These are phyloP conservation scores for Singerocomus inundabilis DNA, from an alignment of 1,284 basidiomycete species.

Conservation along the genomic window DNA sequence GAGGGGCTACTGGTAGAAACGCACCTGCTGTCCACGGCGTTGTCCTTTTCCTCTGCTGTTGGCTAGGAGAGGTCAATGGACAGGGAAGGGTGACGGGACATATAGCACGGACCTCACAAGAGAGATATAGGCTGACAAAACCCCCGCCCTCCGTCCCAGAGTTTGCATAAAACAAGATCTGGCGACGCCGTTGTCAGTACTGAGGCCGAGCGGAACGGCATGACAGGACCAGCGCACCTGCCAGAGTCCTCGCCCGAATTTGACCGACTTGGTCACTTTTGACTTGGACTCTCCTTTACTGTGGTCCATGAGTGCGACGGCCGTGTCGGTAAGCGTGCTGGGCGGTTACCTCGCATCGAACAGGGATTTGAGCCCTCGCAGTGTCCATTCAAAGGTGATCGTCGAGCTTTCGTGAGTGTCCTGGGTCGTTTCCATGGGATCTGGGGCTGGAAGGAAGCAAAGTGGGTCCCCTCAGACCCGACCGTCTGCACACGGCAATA, in stretches of 20 bases:
- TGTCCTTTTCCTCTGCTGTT: constrained; percentile 72
- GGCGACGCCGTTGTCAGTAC: constrained; percentile 1
- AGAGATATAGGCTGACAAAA: constrained; percentile 74
- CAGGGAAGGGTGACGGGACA: constrained; percentile 2
- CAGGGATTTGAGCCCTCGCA: constrained; percentile 63
- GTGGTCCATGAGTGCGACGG: neutral
- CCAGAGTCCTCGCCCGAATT: constrained; percentile 70
- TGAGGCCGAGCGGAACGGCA: neutral
- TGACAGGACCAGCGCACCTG: constrained; percentile 43
- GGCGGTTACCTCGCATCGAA: constrained; percentile 64
- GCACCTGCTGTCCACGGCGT: constrained; percentile 59
- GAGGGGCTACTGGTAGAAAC: constrained; percentile 18
- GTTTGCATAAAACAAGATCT: constrained; percentile 83
- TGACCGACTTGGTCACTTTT: constrained; percentile 64
- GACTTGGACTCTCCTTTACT: constrained; percentile 69
- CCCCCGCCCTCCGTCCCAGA: constrained; percentile 56
- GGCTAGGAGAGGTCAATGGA: constrained; percentile 45
- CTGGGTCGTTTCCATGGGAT: constrained; percentile 28
- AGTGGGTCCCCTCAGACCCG: too few species aligned
- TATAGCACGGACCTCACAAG: constrained; percentile 63
- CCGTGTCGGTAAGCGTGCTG: neutral
- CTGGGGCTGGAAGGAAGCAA: too few species aligned
- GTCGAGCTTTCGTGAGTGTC: constrained; percentile 52
- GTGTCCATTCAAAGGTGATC: constrained; percentile 74
- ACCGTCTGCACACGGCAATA: neutral